Conservation (phyloP, 1,284 basidiomycete species). For the Sparassis latifolia region DNA sequence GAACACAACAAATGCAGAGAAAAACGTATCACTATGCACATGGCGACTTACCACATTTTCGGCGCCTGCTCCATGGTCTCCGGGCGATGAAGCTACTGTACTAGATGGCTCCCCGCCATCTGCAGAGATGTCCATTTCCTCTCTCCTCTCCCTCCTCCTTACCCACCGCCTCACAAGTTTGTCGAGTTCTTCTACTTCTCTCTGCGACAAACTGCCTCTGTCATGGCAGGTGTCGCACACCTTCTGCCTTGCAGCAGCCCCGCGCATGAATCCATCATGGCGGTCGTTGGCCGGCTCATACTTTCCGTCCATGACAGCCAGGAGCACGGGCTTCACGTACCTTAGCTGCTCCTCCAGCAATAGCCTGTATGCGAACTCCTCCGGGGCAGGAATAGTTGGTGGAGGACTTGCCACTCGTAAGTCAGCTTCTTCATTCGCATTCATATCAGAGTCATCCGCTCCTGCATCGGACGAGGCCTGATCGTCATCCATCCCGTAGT, state of each 20-base stretch:
- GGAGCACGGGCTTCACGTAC: conserved; percentile 57
- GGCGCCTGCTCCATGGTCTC: not conserved
- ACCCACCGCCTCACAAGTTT: conserved; percentile 48
- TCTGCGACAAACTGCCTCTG: conserved; percentile 46
- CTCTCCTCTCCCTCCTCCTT: conserved; percentile 30
- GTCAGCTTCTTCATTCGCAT: conserved; percentile 8
- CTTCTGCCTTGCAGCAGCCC: conserved; percentile 39
- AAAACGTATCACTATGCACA: too few relatives aligned
- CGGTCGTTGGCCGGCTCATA: conserved; percentile 46
- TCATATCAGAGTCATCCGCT: conserved; percentile 11
- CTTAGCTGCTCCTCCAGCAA: conserved; percentile 53
- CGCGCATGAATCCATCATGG: conserved; percentile 51
- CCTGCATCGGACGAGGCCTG: conserved; percentile 27
- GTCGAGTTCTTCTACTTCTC: conserved; percentile 43
- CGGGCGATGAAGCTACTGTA: not conserved
- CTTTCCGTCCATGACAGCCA: conserved; percentile 45
- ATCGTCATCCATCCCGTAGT: conserved; percentile 36
- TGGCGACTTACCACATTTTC: too few relatives aligned
- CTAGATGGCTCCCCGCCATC: conserved; percentile 3
- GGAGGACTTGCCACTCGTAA: conserved; percentile 30
- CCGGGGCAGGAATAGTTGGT: conserved; percentile 31
- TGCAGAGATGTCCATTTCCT: conserved; percentile 14
- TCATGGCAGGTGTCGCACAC: conserved; percentile 42
- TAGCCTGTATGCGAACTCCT: conserved; percentile 31
- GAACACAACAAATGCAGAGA: too few relatives aligned